Conservation (phyloP, 345 rosid genomes). For the Murraya koenigii region DNA sequence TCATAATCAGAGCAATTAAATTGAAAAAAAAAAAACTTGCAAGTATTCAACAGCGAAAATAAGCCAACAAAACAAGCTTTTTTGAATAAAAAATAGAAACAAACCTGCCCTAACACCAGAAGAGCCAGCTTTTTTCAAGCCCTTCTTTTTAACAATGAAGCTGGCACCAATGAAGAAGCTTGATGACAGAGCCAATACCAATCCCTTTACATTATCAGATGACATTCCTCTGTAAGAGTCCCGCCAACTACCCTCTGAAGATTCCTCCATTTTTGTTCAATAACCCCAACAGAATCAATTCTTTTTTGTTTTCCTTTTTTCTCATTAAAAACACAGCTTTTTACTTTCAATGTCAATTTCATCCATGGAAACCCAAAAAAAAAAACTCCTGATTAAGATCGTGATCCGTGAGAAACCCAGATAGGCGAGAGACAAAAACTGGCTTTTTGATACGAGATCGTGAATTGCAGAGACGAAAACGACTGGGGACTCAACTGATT, state of each 20-base stretch:
- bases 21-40: background rate
- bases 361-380: background rate
- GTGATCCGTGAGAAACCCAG: background rate
- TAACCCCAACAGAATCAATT: no score
- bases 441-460: background rate
- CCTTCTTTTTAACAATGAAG: conserved; percentile 89
- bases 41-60: background rate
- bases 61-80: background rate
- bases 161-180: conserved; percentile 86
- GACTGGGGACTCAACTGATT: background rate
- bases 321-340: conserved; percentile 3
- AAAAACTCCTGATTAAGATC: background rate
- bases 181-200: conserved; percentile 77
- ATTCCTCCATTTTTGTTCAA: conserved; percentile 13
- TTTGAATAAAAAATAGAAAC: background rate
- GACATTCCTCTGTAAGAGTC: conserved; percentile 71
- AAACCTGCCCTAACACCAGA: conserved; percentile 81
- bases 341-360: conserved; percentile 21
- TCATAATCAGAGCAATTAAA: background rate
- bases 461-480: background rate
- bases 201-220: conserved; percentile 76
- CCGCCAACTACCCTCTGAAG: conserved; percentile 30
- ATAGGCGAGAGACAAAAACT: background rate
- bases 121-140: conserved; percentile 67
- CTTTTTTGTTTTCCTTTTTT: background rate